phyloP scores from a whole-genome alignment of 1,284 basidiomycete species.

The Apiotrichum sp. region DNA sequence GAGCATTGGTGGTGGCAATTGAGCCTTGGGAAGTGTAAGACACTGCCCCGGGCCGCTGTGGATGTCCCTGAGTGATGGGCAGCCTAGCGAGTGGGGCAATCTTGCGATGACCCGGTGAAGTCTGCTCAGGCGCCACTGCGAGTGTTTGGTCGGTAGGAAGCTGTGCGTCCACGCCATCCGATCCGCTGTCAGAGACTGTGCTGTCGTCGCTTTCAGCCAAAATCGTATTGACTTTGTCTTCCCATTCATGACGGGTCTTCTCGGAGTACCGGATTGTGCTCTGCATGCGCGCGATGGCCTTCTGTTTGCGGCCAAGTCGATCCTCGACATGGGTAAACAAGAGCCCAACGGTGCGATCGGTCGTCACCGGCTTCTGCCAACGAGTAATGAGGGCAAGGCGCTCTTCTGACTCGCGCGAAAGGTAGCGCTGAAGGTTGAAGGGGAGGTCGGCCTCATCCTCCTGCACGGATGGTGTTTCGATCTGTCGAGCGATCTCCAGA shows the following conservation, averaged over 20 bases:
- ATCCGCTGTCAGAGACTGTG: constrained; percentile 36
- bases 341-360: constrained; percentile 75
- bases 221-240: constrained; percentile 68
- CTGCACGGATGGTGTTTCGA: constrained; percentile 81
- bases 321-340: constrained; percentile 80
- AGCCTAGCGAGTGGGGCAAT: constrained; percentile 41
- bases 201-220: constrained; percentile 58
- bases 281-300: constrained; percentile 91
- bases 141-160: not conserved
- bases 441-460: constrained; percentile 86
- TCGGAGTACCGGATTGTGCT: constrained; percentile 97
- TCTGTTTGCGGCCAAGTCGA: constrained; percentile 86
- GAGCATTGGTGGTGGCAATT: not conserved
- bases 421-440: constrained; percentile 82
- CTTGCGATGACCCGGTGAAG: constrained; percentile 32
- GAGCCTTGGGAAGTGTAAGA: not conserved
- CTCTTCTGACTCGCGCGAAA: constrained; percentile 77
- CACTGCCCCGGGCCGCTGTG: constrained; percentile 16
- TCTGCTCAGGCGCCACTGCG: constrained; percentile 17
- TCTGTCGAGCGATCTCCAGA: constrained; percentile 68
- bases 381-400: constrained; percentile 71
- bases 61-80: constrained; percentile 41
- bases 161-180: constrained; percentile 12
- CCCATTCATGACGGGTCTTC: constrained; percentile 96
- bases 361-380: constrained; percentile 77